These are phyloP conservation scores for Castanea mollissima DNA, from an alignment of 306 rosid genomes.

Conservation along the genomic window DNA sequence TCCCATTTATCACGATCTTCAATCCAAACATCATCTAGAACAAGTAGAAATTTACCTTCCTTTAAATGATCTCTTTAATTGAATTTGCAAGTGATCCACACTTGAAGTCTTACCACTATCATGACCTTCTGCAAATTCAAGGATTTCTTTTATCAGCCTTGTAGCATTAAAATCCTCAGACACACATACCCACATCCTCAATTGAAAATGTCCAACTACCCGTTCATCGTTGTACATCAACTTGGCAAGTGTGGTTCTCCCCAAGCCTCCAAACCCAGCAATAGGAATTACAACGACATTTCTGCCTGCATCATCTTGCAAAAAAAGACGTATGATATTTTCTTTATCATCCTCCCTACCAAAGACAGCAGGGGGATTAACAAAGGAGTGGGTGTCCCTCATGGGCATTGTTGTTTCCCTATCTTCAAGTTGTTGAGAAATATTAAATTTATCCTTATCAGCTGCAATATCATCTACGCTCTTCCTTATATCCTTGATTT, in stretches of 20 bases:
- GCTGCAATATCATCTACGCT: no score
- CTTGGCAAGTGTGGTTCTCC: neutral
- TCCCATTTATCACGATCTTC: neutral
- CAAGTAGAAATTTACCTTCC: neutral
- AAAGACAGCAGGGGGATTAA: neutral
- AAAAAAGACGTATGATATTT: neutral
- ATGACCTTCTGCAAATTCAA: neutral
- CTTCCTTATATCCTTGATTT: no score
- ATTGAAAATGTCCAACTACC: no score
- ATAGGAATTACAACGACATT: neutral
- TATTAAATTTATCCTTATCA: no score
- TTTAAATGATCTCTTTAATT: no score
- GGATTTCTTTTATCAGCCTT: no score
- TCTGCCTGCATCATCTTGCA: neutral
- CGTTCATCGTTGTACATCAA: neutral
- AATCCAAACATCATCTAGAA: neutral
- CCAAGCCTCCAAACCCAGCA: neutral
- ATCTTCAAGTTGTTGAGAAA: no score
- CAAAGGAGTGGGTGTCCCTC: no score
- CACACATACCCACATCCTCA: neutral
- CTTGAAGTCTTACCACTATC: neutral
- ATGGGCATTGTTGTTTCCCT: no score
- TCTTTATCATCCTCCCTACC: conserved; percentile 17
- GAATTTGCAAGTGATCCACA: neutral
- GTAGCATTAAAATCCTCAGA: no score